A percentile compares a stretch with the other conserved stretches of the same genome.
Evolutionary conservation across 148 eudicot species (phyloP).

Genomic region (Drosera capensis): DNA sequence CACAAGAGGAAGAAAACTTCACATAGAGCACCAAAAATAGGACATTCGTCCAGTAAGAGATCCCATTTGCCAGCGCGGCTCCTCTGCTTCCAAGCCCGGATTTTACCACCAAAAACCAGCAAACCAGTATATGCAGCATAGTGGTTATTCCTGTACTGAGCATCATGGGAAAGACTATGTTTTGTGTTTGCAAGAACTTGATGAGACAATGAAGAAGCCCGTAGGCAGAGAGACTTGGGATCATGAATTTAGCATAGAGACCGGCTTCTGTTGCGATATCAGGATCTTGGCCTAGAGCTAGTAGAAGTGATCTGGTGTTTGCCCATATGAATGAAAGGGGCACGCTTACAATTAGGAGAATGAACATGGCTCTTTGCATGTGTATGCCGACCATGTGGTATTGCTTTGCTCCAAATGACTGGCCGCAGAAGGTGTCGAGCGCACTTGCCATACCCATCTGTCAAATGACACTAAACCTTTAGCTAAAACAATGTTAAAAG

Average conservation of each 20-base stretch:
- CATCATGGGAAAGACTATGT: constrained; percentile 8
- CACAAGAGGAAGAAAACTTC: constrained; percentile 7
- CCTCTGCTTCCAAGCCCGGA: constrained; percentile 10
- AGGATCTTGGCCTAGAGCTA: constrained; percentile 7
- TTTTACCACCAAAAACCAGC: constrained; percentile 8
- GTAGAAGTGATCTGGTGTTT: constrained; percentile 6
- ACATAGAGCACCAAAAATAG: constrained; percentile 7
- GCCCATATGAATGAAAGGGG: constrained; percentile 8
- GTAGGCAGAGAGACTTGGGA: constrained; percentile 12
- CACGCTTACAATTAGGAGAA: constrained; percentile 5
- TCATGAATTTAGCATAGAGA: constrained; percentile 4
- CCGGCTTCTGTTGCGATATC: constrained; percentile 9
- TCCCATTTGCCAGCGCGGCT: constrained; percentile 8
- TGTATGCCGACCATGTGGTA: constrained; percentile 12
- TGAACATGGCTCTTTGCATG: constrained; percentile 6
- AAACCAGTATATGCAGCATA: constrained; percentile 5
- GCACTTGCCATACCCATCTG: constrained; percentile 14
- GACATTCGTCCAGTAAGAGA: constrained; percentile 9
- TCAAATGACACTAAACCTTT: background rate
- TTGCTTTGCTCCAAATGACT: constrained; percentile 11
- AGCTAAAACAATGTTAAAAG: background rate
- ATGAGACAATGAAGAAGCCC: constrained; percentile 10
- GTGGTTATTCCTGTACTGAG: constrained; percentile 5
- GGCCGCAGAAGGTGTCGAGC: constrained; percentile 11
- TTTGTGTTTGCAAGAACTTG: constrained; percentile 11